These are phyloP conservation scores for Phellopilus nigrolimitatus DNA, from an alignment of 1,284 basidiomycete genomes.

Conservation along the genomic window DNA sequence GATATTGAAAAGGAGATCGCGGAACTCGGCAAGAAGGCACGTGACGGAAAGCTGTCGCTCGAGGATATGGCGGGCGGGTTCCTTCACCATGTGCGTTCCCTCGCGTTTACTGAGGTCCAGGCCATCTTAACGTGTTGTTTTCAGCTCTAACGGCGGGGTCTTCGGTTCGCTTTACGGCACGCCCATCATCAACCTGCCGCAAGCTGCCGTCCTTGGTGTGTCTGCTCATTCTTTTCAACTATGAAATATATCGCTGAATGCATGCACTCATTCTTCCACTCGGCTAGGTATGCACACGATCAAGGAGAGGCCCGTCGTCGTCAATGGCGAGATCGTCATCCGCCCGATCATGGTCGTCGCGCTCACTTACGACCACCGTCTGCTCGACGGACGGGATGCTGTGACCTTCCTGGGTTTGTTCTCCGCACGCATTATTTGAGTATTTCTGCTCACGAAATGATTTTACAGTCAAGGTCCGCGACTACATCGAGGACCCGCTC, in stretches of 20 bases:
- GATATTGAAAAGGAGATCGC: constrained; percentile 94
- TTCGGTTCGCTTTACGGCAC: constrained; percentile 97
- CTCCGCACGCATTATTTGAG: not conserved
- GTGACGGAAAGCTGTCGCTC: constrained; percentile 90
- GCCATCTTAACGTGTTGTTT: constrained; percentile 14
- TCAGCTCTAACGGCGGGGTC: constrained; percentile 95
- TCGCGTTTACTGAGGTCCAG: not conserved
- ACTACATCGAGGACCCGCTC: constrained; percentile 65
- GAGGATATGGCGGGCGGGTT: constrained; percentile 96
- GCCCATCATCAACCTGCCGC: constrained; percentile 96
- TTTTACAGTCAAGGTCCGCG: constrained; percentile 60
- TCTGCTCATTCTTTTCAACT: constrained; percentile 22
- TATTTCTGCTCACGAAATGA: not conserved
- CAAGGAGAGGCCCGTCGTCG: constrained; percentile 92
- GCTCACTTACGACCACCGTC: constrained; percentile 93
- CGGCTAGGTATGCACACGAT: constrained; percentile 95
- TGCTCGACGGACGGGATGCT: constrained; percentile 95
- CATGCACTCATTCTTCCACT: constrained; percentile 1
- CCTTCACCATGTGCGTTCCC: constrained; percentile 86
- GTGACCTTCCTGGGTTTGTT: constrained; percentile 92
- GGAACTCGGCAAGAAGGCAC: constrained; percentile 88
- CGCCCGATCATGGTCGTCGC: constrained; percentile 96
- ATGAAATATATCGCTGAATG: not conserved
- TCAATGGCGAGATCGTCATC: constrained; percentile 92
- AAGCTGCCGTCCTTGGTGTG: constrained; percentile 85